Evolutionary conservation across 2,329 filamentous ascomycete genomes (phyloP), one percentile per base, ranked within the genome.

Genomic region (Aspergillus niger): DNA sequence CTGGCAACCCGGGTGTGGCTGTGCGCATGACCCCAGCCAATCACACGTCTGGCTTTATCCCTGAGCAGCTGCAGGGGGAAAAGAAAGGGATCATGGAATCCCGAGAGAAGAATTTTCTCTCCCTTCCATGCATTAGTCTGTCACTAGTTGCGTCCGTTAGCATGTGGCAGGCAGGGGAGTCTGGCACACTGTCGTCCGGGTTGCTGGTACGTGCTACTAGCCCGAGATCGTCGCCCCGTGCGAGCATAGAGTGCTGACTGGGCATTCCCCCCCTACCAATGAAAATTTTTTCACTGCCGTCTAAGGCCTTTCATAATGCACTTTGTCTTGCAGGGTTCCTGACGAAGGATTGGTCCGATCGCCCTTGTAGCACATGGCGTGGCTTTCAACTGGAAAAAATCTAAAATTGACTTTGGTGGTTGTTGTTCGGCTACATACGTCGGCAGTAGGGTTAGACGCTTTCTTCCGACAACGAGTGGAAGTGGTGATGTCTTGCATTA

Each of bases 101-200:
- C 15, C 47, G 47, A 49, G 39, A 22, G 39, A 58, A 53, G 43
- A 47, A 30, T 48, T 53, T 53, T 53, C 43, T 30, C 24, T 32
- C 28, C 38, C 48, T 53, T 54, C 57, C 41, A 28, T 58, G 57
- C 57, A 54, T 51, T 59, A 59, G 50, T 17, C n/a, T 30, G n/a
- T 26, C 47, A 30, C 47, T 50, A 50, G 48, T 41, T 20, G 30
- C 22, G 24, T 54, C 26, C 20, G 38, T 44, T 41, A 24, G 50
- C 57, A 59, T 59, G 57, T 59, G 57, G 57, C 53, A 55, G 52
- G 53, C 53, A 55, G 38, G 52, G 32, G 26, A 43, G 36, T 17
- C 38, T 41, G 15, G 52, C 15, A n/a, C 15, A 24, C n/a, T 41
- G 22, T 22, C 15, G 22, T n/a, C 52, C 52, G 38, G 24, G 11